Conservation (phyloP, 108 stramenopile species). For the Parietichytrium sp. region DNA sequence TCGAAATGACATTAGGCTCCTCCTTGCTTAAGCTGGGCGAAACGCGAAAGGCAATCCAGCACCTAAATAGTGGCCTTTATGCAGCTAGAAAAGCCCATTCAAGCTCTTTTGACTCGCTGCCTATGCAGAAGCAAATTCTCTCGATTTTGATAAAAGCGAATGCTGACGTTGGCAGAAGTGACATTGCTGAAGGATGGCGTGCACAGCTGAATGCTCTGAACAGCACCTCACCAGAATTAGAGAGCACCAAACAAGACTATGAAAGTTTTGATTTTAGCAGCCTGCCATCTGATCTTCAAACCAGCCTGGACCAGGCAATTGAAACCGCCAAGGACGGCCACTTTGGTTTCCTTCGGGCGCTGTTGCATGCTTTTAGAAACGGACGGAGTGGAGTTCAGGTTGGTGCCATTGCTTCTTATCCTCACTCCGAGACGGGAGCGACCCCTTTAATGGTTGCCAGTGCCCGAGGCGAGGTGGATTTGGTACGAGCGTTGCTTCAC, state of each 20-base stretch:
- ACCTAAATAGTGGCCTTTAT: background rate
- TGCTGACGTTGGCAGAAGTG: slow-evolving; percentile 1
- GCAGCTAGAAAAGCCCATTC: background rate
- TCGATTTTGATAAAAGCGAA: background rate
- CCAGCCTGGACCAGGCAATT: slow-evolving; percentile 2
- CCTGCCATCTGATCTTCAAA: background rate
- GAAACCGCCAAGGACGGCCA: background rate
- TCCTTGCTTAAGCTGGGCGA: background rate
- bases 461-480: background rate
- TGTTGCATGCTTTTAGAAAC: background rate
- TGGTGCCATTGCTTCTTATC: background rate
- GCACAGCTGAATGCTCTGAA: background rate
- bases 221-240: no score
- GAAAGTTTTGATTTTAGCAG: background rate
- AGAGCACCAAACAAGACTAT: background rate
- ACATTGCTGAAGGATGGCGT: background rate
- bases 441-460: slow-evolving; percentile 6
- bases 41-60: background rate
- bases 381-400: background rate
- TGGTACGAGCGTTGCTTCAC: slow-evolving; percentile 5
- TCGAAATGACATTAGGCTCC: background rate
- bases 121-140: background rate
- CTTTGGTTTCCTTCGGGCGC: slow-evolving; percentile 16
- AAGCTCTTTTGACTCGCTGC: background rate
- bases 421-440: background rate